Percentiles rank a stretch among this genome's conserved stretches.
Conservation (phyloP, 1,284 basidiomycete species). For the Austroboletus niveus region DNA sequence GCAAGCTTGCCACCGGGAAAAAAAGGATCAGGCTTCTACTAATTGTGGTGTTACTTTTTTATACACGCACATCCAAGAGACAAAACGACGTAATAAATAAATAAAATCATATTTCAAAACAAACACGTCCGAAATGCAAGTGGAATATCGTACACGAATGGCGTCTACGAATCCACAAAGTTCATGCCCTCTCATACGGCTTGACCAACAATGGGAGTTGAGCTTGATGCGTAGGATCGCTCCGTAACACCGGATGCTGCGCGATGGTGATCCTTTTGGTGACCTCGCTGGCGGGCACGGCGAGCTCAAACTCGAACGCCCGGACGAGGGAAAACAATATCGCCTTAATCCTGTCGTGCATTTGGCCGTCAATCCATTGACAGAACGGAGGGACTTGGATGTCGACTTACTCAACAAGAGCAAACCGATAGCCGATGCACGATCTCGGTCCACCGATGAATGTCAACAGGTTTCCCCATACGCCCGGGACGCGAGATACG, state of each 20-base stretch:
- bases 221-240: neutral
- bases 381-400: no score
- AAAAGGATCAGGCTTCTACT: no score
- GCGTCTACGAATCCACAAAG: no score
- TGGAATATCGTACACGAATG: no score
- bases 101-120: no score
- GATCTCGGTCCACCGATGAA: constrained; percentile 61
- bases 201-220: neutral
- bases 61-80: no score
- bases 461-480: constrained; percentile 57
- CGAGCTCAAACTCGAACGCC: neutral
- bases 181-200: neutral
- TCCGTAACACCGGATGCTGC: neutral
- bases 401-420: constrained; percentile 54
- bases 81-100: no score
- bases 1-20: no score
- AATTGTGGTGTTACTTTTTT: no score
- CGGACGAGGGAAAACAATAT: constrained; percentile 35
- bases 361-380: no score
- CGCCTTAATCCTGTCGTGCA: constrained; percentile 48
- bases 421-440: constrained; percentile 72
- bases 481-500: constrained; percentile 48
- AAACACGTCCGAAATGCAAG: no score
- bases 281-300: neutral
- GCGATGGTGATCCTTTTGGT: neutral